phyloP scores from a whole-genome alignment of 805 yeast genomes.

The Grigorovia jiainica region DNA sequence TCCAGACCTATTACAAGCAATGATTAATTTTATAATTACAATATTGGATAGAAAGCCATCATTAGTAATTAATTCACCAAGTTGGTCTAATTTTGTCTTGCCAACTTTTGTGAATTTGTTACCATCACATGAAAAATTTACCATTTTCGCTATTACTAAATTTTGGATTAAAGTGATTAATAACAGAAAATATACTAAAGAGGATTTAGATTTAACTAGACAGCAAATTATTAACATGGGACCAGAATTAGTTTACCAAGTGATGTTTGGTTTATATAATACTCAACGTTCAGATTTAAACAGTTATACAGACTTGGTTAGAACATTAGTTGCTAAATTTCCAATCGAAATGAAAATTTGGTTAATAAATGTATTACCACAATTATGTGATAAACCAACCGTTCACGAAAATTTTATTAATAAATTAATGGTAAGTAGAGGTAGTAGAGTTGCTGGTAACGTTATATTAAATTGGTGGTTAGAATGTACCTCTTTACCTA shows the following conservation, averaged over 20 bases:
- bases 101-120: constrained; percentile 27
- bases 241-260: constrained; percentile 21
- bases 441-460: constrained; percentile 51
- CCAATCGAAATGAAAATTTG: constrained; percentile 42
- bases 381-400: constrained; percentile 20
- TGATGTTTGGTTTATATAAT: constrained; percentile 39
- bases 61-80: constrained; percentile 31
- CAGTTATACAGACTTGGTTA: constrained; percentile 42
- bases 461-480: constrained; percentile 59
- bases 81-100: constrained; percentile 19
- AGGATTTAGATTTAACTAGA: constrained; percentile 32
- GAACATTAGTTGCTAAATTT: constrained; percentile 40
- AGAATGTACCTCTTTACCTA: constrained; percentile 40
- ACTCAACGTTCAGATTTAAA: constrained; percentile 52
- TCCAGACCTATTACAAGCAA: constrained; percentile 48
- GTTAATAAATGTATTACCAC: constrained; percentile 30
- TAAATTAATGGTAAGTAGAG: constrained; percentile 53
- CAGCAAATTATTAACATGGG: constrained; percentile 20
- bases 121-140: constrained; percentile 39
- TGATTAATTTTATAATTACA: constrained; percentile 42
- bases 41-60: constrained; percentile 42
- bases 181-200: constrained; percentile 37
- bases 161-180: constrained; percentile 44
- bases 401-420: constrained; percentile 39
- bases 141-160: constrained; percentile 40